phyloP scores from a whole-genome alignment of 257 asterid genomes.

The Apocynum venetum region DNA sequence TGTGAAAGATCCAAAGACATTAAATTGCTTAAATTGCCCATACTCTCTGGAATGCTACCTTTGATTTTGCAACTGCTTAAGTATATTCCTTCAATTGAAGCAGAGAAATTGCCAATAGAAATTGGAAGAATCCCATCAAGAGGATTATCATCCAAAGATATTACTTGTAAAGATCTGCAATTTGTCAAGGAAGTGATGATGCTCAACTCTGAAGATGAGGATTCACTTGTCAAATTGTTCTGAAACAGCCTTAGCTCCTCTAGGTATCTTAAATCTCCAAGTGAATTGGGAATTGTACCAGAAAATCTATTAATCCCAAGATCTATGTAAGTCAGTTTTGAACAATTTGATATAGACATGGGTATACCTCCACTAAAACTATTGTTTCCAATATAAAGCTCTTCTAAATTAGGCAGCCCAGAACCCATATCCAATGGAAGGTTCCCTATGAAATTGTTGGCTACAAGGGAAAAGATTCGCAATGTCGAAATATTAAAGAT shows the following conservation, averaged over 20 bases:
- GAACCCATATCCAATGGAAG: slow-evolving; percentile 24
- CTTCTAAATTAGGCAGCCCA: slow-evolving; percentile 19
- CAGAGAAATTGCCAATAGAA: slow-evolving; percentile 13
- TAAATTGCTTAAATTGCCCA: slow-evolving; percentile 9
- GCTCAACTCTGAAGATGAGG: slow-evolving; percentile 14
- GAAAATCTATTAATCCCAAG: slow-evolving; percentile 10
- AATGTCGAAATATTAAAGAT: slow-evolving; percentile 26
- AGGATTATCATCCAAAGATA: background rate
- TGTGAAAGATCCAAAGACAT: background rate
- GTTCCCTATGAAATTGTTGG: slow-evolving; percentile 23
- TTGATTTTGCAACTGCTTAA: background rate
- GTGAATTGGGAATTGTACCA: slow-evolving; percentile 27
- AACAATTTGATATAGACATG: slow-evolving; percentile 28
- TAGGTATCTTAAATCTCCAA: slow-evolving; percentile 25
- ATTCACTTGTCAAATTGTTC: slow-evolving; percentile 13
- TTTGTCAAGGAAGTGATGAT: slow-evolving; percentile 19
- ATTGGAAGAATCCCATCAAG: slow-evolving; percentile 6
- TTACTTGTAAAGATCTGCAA: background rate
- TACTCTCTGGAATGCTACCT: slow-evolving; percentile 3
- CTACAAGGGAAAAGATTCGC: background rate
- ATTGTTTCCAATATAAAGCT: slow-evolving; percentile 13
- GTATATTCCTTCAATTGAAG: background rate
- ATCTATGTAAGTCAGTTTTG: background rate
- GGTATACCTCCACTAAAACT: slow-evolving; percentile 31
- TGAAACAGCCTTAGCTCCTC: background rate